phyloP scores from a whole-genome alignment of 768 basidiomycete genomes.

The Pleurotus sapidus region DNA sequence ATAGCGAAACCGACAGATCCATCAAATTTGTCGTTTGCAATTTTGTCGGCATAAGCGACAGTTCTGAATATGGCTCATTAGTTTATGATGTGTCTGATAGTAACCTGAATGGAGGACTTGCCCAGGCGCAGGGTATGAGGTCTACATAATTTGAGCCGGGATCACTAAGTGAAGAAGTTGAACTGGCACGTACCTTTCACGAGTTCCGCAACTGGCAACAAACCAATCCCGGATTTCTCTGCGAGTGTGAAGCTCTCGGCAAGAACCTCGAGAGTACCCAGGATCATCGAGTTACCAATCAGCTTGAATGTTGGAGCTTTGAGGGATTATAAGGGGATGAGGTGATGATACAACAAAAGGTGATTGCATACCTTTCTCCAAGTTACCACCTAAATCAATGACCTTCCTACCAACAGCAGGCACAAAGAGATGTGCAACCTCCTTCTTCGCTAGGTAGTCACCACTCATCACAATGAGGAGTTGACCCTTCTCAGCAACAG shows the following conservation, averaged over 20 bases:
- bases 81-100: neutral
- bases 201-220: constrained; percentile 50
- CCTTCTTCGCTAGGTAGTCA: constrained; percentile 78
- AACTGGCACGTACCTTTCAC: constrained; percentile 49
- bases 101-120: constrained; percentile 21
- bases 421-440: constrained; percentile 72
- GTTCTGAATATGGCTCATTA: constrained; percentile 31
- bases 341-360: neutral
- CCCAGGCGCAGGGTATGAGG: constrained; percentile 66
- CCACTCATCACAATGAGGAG: constrained; percentile 79
- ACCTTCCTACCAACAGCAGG: constrained; percentile 78
- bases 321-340: neutral
- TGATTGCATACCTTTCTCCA: constrained; percentile 65
- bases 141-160: constrained; percentile 33
- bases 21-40: constrained; percentile 73
- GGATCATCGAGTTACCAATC: constrained; percentile 75
- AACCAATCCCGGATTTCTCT: constrained; percentile 78
- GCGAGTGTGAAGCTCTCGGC: constrained; percentile 84
- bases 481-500: constrained; percentile 59
- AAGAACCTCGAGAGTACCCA: constrained; percentile 76
- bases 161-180: neutral
- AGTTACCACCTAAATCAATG: constrained; percentile 79
- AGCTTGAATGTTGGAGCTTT: constrained; percentile 72
- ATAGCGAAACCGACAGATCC: constrained; percentile 73
- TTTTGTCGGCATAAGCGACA: constrained; percentile 60